Conservation (phyloP, 2,329 filamentous ascomycete species). For the Alternaria alternata region DNA sequence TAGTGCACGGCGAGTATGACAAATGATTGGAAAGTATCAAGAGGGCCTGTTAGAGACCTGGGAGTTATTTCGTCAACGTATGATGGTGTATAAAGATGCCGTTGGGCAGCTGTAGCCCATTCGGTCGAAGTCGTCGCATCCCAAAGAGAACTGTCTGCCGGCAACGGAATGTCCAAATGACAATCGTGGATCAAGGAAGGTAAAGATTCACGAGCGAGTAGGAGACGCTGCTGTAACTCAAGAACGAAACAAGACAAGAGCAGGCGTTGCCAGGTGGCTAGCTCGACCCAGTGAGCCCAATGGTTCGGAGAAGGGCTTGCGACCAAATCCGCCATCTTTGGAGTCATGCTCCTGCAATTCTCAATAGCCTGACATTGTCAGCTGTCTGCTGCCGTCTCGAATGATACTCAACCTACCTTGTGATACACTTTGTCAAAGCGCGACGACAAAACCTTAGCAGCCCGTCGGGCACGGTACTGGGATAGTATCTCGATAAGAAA, state of each 20-base stretch:
- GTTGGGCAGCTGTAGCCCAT: slow-evolving; percentile 36
- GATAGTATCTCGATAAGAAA: slow-evolving; percentile 55
- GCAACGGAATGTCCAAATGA: slow-evolving; percentile 50
- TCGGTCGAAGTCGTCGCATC: slow-evolving; percentile 37
- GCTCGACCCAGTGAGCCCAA: slow-evolving; percentile 47
- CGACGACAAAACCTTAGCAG: slow-evolving; percentile 46
- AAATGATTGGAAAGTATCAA: slow-evolving; percentile 49
- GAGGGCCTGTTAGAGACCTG: slow-evolving; percentile 14
- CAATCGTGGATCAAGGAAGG: slow-evolving; percentile 27
- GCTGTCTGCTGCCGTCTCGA: not conserved
- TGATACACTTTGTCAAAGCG: slow-evolving; percentile 51
- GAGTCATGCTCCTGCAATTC: slow-evolving; percentile 27
- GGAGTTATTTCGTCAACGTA: slow-evolving; percentile 39
- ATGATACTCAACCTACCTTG: slow-evolving; percentile 31
- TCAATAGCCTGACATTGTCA: slow-evolving; percentile 33
- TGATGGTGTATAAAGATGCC: slow-evolving; percentile 25
- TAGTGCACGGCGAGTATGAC: slow-evolving; percentile 49
- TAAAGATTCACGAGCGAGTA: slow-evolving; percentile 38
- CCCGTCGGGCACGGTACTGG: slow-evolving; percentile 53
- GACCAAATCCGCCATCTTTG: slow-evolving; percentile 26
- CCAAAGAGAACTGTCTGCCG: slow-evolving; percentile 48
- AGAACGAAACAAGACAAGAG: slow-evolving; percentile 54
- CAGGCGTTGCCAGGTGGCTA: slow-evolving; percentile 47
- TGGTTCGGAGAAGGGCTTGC: slow-evolving; percentile 26
- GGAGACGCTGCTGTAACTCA: slow-evolving; percentile 50